A percentile compares a stretch with the other conserved stretches of the same genome.
These are phyloP conservation scores for Trichodelitschia bisporula DNA, from an alignment of 495 filamentous ascomycete species.

Conservation along the genomic window DNA sequence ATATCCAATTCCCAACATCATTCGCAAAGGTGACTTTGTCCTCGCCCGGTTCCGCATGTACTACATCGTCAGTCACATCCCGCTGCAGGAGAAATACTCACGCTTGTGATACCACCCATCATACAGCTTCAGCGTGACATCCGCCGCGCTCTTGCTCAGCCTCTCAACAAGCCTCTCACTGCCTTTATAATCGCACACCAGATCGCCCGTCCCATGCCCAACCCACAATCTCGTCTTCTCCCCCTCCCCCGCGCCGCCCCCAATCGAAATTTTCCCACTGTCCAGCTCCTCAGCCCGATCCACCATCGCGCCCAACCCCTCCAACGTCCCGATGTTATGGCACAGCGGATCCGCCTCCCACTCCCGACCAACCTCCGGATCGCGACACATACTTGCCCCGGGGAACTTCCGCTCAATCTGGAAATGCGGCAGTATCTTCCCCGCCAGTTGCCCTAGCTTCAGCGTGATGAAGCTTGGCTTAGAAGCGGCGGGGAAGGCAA, in stretches of 20 bases:
- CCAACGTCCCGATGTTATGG: conserved; percentile 59
- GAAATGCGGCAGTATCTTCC: conserved; percentile 31
- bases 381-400: conserved; percentile 31
- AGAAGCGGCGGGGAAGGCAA: conserved; percentile 36
- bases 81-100: conserved; percentile 9
- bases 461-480: conserved; percentile 33
- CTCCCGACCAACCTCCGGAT: conserved; percentile 28
- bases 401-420: conserved; percentile 34
- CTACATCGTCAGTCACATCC: conserved; percentile 6
- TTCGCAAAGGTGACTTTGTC: conserved; percentile 34
- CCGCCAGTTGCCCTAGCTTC: conserved; percentile 34
- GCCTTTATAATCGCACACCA: conserved; percentile 33
- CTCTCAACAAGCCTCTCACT: conserved; percentile 12
- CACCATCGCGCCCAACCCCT: conserved; percentile 49
- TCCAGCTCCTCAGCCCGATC: conserved; percentile 32
- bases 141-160: conserved; percentile 24
- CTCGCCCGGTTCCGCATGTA: conserved; percentile 46
- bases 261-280: conserved; percentile 18
- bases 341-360: conserved; percentile 37
- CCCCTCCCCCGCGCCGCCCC: conserved; percentile 12
- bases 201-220: conserved; percentile 43
- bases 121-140: conserved; percentile 46
- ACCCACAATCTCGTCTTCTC: conserved; percentile 27
- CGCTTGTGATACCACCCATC: conserved; percentile 54
- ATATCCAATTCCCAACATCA: conserved; percentile 55